Base-by-base conservation (phyloP, 1,284 basidiomycete species). In the Fereydounia khargensis region DNA sequence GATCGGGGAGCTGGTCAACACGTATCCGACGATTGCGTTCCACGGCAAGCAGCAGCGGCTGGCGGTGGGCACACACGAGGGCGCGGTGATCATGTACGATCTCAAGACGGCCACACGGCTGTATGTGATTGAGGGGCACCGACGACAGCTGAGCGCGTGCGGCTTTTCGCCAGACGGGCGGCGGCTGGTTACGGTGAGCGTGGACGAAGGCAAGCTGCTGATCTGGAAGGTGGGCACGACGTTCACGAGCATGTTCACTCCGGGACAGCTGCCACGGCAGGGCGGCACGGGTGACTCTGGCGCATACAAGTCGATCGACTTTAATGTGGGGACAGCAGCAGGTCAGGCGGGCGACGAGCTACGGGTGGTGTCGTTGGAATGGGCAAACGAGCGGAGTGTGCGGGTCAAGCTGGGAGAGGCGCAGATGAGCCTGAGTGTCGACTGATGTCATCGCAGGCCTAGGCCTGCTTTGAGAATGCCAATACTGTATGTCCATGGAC, bases 51-150 rank as follows among this genome's bases (percentile, higher is more conserved):
- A 84, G 1, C 94, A 98, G 73, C 84, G 88, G 7, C 82, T 98
- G 1, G 90, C 88, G 0, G 91, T 97, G 0, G 95, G 95, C 0
- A 96, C 94, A 0, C 85, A 84, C 56, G 95, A 98, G 77, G 91
- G 91, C 0, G 76, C 76, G 4, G 68, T 74, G 24, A 85, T 97
- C 61, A 90, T 97, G 84, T 97, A 96, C 76, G 95, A 98, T 71
- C 81, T 98, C 40, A 96, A 96, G 77, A 91, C 91, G 0, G 91
- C 91, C 0, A 96, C 89, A 2, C 83, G 94, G 10, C 80, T 98
- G 6, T 97, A 96, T 72, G 89, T 98, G 0, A 83, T 98, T 8
- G 92, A 97, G 68, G 87, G 89, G 0, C 92, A 96, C 35, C 36
- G 50, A 13, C 40, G 42, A 5, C 39, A 50, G 0, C 47, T 67